Base-by-base conservation (phyloP, 257 asterid genomes). In the Nicotiana tabacum region DNA sequence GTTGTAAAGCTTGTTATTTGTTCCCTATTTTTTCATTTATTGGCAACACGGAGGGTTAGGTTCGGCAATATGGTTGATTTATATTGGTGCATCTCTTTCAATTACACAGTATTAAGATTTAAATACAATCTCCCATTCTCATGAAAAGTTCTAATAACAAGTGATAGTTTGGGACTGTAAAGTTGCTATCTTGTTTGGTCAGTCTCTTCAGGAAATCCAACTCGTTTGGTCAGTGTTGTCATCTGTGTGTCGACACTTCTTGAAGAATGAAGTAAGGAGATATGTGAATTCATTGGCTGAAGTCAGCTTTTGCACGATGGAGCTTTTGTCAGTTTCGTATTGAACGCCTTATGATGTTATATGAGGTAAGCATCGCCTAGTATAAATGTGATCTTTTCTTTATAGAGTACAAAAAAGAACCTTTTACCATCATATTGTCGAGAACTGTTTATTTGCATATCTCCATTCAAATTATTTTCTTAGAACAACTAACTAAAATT, bases 211-310 rank as follows among this genome's bases (percentile, higher is more conserved):
- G 72, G 43, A 37, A 16, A 69, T 69, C 10, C 6, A 39, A 69
- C 11, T 39, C 9, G 57, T n/a, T 39, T 69, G 57, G 6, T 43
- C 9, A 2, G 46, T 70, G 79, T 48, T 74, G 79, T 46, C 39
- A 13, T 46, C 24, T 18, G 3, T 48, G 78, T 72, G 13, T 21
- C 21, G n/a, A 39, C 9, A 35, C 3, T 46, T 72, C 61, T 46
- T 72, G 78, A 46, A 46, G 60, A 53, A 72, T 70, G 78, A 46
- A 70, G 78, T 46, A 21, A n/a, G 60, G 60, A 72, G 37, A 72
- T 46, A 43, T 46, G 39, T 48, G 61, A 48, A 27, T 74, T 74
- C 79, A 72, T 46, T 48, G 79, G 4, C 61, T 48, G n/a, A 48
- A 48, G 18, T 46, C 35, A 62, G 68, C 35, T 62, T 27, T 62